A percentile compares a stretch with the other conserved stretches of the same genome.
Conservation (phyloP, 805 yeast species). For the Metschnikowia matae region DNA sequence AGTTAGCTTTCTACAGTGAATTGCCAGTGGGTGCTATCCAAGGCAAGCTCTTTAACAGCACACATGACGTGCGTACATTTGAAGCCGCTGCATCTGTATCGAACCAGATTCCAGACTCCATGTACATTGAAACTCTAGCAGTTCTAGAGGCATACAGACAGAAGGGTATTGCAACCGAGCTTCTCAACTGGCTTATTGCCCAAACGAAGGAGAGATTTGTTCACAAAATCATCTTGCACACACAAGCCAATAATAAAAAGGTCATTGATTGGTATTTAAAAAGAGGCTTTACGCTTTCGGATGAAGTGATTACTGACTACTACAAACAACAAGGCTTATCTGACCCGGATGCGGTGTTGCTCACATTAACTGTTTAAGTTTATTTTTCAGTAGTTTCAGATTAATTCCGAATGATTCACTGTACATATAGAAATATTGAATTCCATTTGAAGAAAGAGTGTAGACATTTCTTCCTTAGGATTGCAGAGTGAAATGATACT, state of each 20-base stretch:
- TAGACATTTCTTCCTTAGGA: background rate
- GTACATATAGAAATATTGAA: background rate
- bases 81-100: constrained; percentile 21
- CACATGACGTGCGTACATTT: constrained; percentile 32
- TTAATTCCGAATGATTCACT: background rate
- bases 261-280: constrained; percentile 50
- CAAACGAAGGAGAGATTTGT: constrained; percentile 53
- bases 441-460: background rate
- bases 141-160: constrained; percentile 63
- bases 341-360: constrained; percentile 46
- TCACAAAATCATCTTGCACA: constrained; percentile 52
- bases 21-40: constrained; percentile 78
- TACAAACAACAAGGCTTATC: constrained; percentile 44
- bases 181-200: constrained; percentile 54
- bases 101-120: constrained; percentile 43
- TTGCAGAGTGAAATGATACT: background rate
- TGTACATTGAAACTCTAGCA: constrained; percentile 64
- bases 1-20: constrained; percentile 65
- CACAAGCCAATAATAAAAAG: constrained; percentile 40
- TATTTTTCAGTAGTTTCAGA: background rate
- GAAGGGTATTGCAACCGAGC: constrained; percentile 56
- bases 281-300: constrained; percentile 43
- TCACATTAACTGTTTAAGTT: constrained; percentile 25
- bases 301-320: constrained; percentile 40
- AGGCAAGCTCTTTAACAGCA: constrained; percentile 46